Conservation (phyloP, 441 rosid genomes). For the Populus hybrid region DNA sequence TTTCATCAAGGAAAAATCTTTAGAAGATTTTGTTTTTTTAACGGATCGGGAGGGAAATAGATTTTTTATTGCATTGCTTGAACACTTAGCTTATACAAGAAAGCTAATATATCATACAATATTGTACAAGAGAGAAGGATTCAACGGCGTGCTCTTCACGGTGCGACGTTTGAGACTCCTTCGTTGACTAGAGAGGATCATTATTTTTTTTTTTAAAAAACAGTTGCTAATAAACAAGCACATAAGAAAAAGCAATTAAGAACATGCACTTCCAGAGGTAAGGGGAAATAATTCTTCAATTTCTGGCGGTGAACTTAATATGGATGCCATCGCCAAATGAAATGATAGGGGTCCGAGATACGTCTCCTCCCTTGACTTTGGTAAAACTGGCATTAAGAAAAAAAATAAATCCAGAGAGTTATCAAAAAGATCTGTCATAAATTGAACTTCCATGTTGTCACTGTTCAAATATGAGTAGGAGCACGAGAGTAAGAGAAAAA, state of each 20-base stretch:
- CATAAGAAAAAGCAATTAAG: background rate
- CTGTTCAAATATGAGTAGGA: too few species aligned
- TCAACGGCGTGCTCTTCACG: background rate
- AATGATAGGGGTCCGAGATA: constrained; percentile 21
- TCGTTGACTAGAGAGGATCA: background rate
- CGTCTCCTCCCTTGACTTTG: constrained; percentile 27
- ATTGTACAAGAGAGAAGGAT: background rate
- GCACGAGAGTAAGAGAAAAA: too few species aligned
- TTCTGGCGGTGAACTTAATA: constrained; percentile 18
- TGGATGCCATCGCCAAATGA: constrained; percentile 18
- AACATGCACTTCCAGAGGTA: background rate
- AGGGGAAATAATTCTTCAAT: background rate
- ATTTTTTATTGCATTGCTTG: background rate
- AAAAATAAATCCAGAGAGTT: background rate
- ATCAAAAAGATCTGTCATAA: too few species aligned
- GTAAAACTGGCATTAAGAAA: constrained; percentile 14
- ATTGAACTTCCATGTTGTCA: too few species aligned
- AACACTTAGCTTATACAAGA: background rate
- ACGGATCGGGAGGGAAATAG: background rate
- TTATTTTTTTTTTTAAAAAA: background rate
- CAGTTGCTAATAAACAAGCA: background rate
- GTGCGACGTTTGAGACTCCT: background rate
- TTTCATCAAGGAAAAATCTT: too few species aligned
- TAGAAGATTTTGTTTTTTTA: too few species aligned
- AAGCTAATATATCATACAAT: background rate